Conservation (phyloP, 2,329 filamentous ascomycete genomes). For the Harringtonia lauricola region DNA sequence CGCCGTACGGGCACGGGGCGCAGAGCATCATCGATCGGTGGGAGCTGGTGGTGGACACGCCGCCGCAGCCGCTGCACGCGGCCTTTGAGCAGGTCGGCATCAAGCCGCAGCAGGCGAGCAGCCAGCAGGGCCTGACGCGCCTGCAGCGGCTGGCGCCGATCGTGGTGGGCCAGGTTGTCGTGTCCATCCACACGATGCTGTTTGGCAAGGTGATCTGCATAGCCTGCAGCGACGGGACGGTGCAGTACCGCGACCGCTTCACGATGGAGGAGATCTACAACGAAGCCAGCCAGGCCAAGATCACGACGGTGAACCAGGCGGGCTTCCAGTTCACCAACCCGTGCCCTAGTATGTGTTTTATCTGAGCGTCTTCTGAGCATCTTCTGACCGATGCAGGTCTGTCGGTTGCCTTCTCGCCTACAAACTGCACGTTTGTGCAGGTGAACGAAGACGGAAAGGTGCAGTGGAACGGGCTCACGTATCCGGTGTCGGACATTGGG, state of each 20-base stretch:
- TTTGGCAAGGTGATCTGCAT: conserved; percentile 63
- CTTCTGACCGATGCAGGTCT: conserved; percentile 29
- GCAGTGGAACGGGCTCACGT: conserved; percentile 46
- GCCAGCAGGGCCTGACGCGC: conserved; percentile 18
- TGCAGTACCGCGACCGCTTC: conserved; percentile 68
- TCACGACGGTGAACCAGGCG: conserved; percentile 63
- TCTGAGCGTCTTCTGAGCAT: background rate
- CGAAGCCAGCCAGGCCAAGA: conserved; percentile 50
- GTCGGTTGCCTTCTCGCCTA: conserved; percentile 51
- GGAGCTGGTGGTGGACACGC: conserved; percentile 57
- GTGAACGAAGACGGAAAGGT: conserved; percentile 47
- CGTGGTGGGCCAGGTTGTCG: conserved; percentile 55
- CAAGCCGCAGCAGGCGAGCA: conserved; percentile 5
- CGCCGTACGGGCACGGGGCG: conserved; percentile 49
- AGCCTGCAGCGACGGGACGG: conserved; percentile 66
- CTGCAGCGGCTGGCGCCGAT: conserved; percentile 59
- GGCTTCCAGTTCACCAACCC: conserved; percentile 63
- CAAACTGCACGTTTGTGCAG: conserved; percentile 45
- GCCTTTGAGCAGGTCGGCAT: conserved; percentile 67
- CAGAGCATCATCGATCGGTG: conserved; percentile 74
- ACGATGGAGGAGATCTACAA: conserved; percentile 60
- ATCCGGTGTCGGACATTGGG: conserved; percentile 35
- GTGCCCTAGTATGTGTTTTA: conserved; percentile 21
- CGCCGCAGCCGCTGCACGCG: conserved; percentile 55
- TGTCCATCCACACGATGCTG: conserved; percentile 57